Base-by-base conservation (phyloP, 345 rosid genomes). In the Euclidium syriacum region DNA sequence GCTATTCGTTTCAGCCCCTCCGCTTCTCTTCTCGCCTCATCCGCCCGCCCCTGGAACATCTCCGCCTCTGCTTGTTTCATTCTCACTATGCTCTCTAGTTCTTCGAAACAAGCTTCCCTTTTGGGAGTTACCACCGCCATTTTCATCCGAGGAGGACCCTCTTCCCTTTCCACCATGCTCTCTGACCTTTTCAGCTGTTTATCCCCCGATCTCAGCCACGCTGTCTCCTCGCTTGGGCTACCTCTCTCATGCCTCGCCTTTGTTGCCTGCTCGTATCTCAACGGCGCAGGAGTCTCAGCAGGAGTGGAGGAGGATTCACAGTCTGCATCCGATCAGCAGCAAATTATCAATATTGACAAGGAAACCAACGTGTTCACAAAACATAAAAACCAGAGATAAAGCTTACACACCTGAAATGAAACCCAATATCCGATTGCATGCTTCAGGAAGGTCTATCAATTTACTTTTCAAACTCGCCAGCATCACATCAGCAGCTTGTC, bases 1-100 rank as follows among this genome's bases (percentile, higher is more conserved):
- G 86, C 89, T 40, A 89, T 87, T 51, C 85, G 86, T 68, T 78
- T 92, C 81, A 92, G 75, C 48, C 91, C 88, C 69, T 92, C 98
- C 0, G 95, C 88, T 20, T 87, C 91, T 75, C 83, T 87, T 75
- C 91, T 80, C 23, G 98, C 98, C 18, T 87, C 97, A 71, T 92
- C 95, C 9, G 95, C 91, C 38, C 86, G 87, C 7, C 81, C 72
- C 70, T 92, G 97, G 62, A 87, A 92, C 98, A 92, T 92, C 58
- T 77, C 79, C 8, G 94, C 91, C 73, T 89, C 98, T 36, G 88
- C 98, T 73, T 74, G 84, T 73, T 87, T 92, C 70, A 92, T 84
- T 72, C 83, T 82, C 60, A 87, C 79, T 9, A 92, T 82, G 79
- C 95, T 87, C 69, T 86, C 98, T 39, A 94, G 72, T 65, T 94